Evolutionary conservation across 768 basidiomycete genomes (phyloP).

Genomic region (Psilocybe sp.): DNA sequence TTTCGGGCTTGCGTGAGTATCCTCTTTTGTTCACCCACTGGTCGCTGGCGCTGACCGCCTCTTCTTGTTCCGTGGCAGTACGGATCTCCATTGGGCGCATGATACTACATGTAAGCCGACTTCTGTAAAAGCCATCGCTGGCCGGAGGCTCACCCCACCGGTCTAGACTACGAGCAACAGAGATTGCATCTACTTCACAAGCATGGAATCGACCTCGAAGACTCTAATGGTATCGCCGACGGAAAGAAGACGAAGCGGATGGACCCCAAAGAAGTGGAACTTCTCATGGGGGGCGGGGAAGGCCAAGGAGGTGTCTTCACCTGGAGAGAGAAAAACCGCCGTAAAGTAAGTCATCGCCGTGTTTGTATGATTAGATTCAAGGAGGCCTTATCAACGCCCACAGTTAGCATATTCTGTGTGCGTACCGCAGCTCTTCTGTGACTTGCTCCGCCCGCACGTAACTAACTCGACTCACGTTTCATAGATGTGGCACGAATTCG

Average conservation of each 20-base stretch:
- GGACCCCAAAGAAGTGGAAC: slow-evolving; percentile 79
- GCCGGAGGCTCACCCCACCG: slow-evolving; percentile 14
- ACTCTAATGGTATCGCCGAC: slow-evolving; percentile 60
- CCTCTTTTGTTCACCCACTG: slow-evolving; percentile 16
- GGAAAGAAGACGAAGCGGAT: slow-evolving; percentile 75
- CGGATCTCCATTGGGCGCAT: slow-evolving; percentile 95
- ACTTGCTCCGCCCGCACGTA: slow-evolving; percentile 8
- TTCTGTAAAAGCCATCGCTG: slow-evolving; percentile 13
- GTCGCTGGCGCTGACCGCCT: slow-evolving; percentile 9
- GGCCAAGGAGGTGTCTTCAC: slow-evolving; percentile 87
- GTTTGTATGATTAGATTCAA: slow-evolving; percentile 11
- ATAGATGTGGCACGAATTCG: slow-evolving; percentile 81
- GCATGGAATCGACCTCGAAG: slow-evolving; percentile 94
- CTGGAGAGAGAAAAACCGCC: slow-evolving; percentile 91
- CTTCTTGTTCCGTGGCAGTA: slow-evolving; percentile 41
- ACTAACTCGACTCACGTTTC: slow-evolving; percentile 19
- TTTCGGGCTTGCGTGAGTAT: slow-evolving; percentile 89
- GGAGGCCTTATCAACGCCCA: slow-evolving; percentile 16
- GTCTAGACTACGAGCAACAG: slow-evolving; percentile 90
- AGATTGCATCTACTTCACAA: slow-evolving; percentile 83
- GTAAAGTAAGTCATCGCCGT: slow-evolving; percentile 59
- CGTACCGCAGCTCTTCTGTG: slow-evolving; percentile 27
- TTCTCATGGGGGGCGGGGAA: slow-evolving; percentile 79
- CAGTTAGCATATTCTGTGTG: slow-evolving; percentile 89
- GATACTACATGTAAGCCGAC: slow-evolving; percentile 76